Evolutionary conservation across 192 early-diverging fungal species (phyloP), one percentile per base, ranked within the genome.

Genomic region (Lobosporangium transversale): DNA sequence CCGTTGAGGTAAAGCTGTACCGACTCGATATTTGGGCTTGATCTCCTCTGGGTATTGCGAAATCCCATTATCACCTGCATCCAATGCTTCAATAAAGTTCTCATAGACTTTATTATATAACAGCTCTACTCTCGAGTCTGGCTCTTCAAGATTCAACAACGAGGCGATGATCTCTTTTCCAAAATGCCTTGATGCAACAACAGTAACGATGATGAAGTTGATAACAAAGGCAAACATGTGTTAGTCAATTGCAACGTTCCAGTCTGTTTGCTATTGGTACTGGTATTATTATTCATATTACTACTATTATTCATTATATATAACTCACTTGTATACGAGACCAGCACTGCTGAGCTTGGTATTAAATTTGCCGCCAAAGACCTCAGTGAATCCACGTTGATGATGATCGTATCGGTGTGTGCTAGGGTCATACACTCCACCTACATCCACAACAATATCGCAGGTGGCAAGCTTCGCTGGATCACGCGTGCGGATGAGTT

Each of bases 281-380:
- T n/a, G n/a, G n/a, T n/a, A n/a, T n/a, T n/a, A n/a, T n/a, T n/a
- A n/a, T n/a, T n/a, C n/a, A n/a, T n/a, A n/a, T n/a, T n/a, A n/a
- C n/a, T n/a, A n/a, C n/a, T n/a, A n/a, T n/a, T n/a, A n/a, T n/a
- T n/a, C n/a, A n/a, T n/a, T n/a, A n/a, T n/a, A n/a, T n/a, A n/a
- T n/a, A n/a, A n/a, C 58, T 79, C 78, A 85, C 89, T 97, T 97
- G 91, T 98, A 98, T 45, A 97, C 86, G 9, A 98, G 80, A 4
- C 97, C 97, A n/a, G 97, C 97, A 67, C 90, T 92, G 75, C 94
- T 96, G 51, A 98, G 87, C 83, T 94, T 94, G 69, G 91, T 95
- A 68, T 86, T 65, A 68, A 94, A 89, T 54, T 87, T 79, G 23
- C 63, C 76, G 30, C 87, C 87, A 76, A 97, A 98, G 56, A 93